phyloP scores from a whole-genome alignment of 352 stramenopile genomes.

The Globisporangium lucens region DNA sequence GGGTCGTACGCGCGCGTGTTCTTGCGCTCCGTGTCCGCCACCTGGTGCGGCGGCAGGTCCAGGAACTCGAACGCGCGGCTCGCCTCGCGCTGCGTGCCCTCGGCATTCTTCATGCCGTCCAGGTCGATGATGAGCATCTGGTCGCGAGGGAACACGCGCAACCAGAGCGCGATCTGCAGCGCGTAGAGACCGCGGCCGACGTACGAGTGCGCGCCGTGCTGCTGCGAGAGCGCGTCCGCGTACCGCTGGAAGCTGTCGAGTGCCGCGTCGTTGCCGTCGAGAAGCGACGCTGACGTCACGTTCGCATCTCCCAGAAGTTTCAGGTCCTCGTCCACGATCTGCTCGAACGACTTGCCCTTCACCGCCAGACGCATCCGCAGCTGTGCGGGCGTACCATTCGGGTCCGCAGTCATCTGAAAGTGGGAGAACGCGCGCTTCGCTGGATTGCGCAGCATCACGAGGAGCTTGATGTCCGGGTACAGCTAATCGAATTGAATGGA shows the following conservation, averaged over 20 bases:
- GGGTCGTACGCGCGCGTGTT: constrained; percentile 63
- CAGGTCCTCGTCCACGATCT: constrained; percentile 88
- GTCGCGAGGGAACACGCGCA: constrained; percentile 79
- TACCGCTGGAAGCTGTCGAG: constrained; percentile 42
- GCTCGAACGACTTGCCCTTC: constrained; percentile 77
- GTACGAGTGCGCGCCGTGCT: constrained; percentile 77
- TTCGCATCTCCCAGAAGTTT: constrained; percentile 44
- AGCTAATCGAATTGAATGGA: constrained; percentile 19
- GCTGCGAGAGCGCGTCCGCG: constrained; percentile 35
- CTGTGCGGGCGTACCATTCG: constrained; percentile 73
- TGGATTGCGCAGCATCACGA: constrained; percentile 93
- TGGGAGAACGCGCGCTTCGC: constrained; percentile 90
- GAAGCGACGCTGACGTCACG: constrained; percentile 16
- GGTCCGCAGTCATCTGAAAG: constrained; percentile 92
- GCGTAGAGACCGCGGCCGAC: constrained; percentile 90
- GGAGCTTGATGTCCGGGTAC: constrained; percentile 63
- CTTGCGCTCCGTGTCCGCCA: constrained; percentile 50
- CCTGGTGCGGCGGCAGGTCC: constrained; percentile 25
- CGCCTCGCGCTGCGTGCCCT: constrained; percentile 30
- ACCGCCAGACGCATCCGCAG: constrained; percentile 73
- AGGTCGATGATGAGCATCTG: constrained; percentile 87
- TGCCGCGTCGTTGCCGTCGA: constrained; percentile 18
- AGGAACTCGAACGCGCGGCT: constrained; percentile 52
- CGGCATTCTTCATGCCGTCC: constrained; percentile 76
- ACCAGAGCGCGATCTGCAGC: constrained; percentile 89